A percentile compares a stretch with the other conserved stretches of the same genome.
These are phyloP conservation scores for Piper betle DNA, from an alignment of 164 flowering plant genomes.

Conservation along the genomic window DNA sequence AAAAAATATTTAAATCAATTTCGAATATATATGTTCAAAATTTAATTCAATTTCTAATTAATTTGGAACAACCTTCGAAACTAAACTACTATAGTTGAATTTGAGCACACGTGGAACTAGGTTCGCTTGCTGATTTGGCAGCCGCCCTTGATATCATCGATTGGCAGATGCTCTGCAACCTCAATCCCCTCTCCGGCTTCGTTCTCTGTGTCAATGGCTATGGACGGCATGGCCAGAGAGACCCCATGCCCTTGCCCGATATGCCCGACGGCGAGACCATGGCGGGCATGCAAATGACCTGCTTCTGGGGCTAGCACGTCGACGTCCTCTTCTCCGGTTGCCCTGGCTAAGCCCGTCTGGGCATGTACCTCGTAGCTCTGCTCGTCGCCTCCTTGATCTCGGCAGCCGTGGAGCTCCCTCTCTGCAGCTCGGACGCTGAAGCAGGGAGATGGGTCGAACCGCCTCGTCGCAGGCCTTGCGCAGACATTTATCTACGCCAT, in stretches of 20 bases:
- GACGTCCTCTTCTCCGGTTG: constrained; percentile 30
- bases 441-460: background rate
- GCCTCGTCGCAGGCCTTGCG: constrained; percentile 5
- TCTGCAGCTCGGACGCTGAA: constrained; percentile 10
- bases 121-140: too few relatives aligned
- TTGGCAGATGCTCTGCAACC: too few relatives aligned
- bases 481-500: constrained; percentile 15
- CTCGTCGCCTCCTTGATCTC: constrained; percentile 19
- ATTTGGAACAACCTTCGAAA: too few relatives aligned
- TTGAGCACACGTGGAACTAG: too few relatives aligned
- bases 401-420: constrained; percentile 22
- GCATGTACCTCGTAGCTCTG: constrained; percentile 30
- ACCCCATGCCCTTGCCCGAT: too few relatives aligned
- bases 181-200: too few relatives aligned
- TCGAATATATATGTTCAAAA: too few relatives aligned
- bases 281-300: constrained; percentile 29
- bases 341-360: constrained; percentile 22
- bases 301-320: constrained; percentile 33
- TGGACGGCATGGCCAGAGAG: constrained; percentile 1
- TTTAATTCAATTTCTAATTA: too few relatives aligned
- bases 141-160: too few relatives aligned
- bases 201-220: too few relatives aligned
- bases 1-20: too few relatives aligned
- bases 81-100: too few relatives aligned
- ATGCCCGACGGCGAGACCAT: background rate